Evolutionary conservation across 73 alveolate genomes (phyloP).

Genomic region (Blepharisma stoltei): DNA sequence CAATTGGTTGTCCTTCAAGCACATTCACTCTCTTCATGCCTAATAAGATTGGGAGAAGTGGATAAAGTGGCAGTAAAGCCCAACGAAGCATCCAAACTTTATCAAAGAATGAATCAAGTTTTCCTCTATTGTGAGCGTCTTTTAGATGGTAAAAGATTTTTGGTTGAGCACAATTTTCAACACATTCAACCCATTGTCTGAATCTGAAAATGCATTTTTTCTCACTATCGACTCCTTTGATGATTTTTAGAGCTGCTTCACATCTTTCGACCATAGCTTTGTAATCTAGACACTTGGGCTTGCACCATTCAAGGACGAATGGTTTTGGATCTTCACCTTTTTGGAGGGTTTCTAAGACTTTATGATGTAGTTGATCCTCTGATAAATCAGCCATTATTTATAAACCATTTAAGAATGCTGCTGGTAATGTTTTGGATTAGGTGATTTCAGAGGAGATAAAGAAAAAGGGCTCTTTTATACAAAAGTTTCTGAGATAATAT

Average conservation of each 20-base stretch:
- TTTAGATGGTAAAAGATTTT: slow-evolving; percentile 24
- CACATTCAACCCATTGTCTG: slow-evolving; percentile 32
- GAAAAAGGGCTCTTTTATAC: too few relatives aligned
- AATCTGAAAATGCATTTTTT: slow-evolving; percentile 22
- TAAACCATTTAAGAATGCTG: too few relatives aligned
- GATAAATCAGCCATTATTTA: slow-evolving; percentile 25
- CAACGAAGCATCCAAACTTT: slow-evolving; percentile 19
- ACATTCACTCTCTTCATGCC: slow-evolving; percentile 24
- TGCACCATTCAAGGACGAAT: slow-evolving; percentile 30
- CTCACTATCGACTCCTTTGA: slow-evolving; percentile 9
- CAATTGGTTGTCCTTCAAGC: slow-evolving; percentile 31
- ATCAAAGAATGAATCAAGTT: slow-evolving; percentile 26
- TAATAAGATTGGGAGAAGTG: background rate
- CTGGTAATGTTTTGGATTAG: too few relatives aligned
- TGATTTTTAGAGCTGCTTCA: slow-evolving; percentile 30
- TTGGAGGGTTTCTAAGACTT: slow-evolving; percentile 32
- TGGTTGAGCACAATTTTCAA: slow-evolving; percentile 35
- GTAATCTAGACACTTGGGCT: slow-evolving; percentile 25
- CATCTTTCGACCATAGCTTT: background rate
- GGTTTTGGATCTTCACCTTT: slow-evolving; percentile 32
- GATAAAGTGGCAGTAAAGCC: slow-evolving; percentile 22
- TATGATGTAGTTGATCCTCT: slow-evolving; percentile 26
- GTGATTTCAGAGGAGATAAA: too few relatives aligned
- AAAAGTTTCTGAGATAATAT: too few relatives aligned
- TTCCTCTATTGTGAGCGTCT: slow-evolving; percentile 15